phyloP scores from a whole-genome alignment of 306 rosid genomes.

The Medicago ruthenica region DNA sequence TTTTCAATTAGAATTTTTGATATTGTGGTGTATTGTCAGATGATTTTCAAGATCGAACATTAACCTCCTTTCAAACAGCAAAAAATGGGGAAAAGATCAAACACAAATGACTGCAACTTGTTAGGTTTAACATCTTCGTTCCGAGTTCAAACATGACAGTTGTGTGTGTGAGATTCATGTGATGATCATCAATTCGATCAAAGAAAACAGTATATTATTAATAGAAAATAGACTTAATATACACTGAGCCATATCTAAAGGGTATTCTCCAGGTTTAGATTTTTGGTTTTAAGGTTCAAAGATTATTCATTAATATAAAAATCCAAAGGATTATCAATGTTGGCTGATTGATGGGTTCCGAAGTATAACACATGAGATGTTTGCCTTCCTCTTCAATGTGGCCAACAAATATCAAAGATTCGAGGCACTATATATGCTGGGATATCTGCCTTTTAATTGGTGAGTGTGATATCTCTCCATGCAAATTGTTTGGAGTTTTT shows the following conservation, averaged over 20 bases:
- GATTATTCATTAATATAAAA: not conserved
- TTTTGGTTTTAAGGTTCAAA: not conserved
- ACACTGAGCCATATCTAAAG: not conserved
- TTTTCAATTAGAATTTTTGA: constrained; percentile 18
- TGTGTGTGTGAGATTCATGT: no score
- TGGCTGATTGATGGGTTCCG: not conserved
- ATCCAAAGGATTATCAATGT: not conserved
- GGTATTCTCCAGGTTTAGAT: not conserved
- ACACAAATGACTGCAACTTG: no score
- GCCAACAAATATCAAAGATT: constrained; percentile 43
- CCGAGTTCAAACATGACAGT: no score
- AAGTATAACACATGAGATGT: constrained; percentile 31
- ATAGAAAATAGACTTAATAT: no score
- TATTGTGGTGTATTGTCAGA: not conserved
- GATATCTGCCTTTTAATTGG: not conserved
- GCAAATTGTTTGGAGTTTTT: not conserved
- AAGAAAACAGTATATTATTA: no score
- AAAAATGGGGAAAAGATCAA: not conserved
- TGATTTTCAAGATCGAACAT: constrained; percentile 23
- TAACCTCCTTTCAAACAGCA: not conserved
- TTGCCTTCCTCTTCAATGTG: constrained; percentile 23
- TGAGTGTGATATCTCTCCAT: not conserved
- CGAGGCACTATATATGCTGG: not conserved
- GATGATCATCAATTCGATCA: no score
- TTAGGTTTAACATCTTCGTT: no score